Evolutionary conservation across 371 early-diverging fungal genomes (phyloP), one percentile per base, ranked within the genome.

Genomic region (Scutellospora calospora): DNA sequence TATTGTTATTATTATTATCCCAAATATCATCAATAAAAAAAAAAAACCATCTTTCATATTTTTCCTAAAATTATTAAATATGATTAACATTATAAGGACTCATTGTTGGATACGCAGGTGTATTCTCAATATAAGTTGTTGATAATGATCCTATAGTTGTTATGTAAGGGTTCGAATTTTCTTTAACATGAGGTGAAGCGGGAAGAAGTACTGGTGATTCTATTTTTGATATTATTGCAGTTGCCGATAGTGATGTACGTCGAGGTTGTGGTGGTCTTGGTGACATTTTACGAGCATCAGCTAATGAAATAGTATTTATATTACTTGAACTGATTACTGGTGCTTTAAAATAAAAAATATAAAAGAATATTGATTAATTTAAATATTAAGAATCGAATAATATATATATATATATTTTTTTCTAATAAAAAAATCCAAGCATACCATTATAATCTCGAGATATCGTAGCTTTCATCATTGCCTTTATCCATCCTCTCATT

Each of bases 311-410:
- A 0, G 93, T 92, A 3, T 90, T 88, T 38, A 93, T 87, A 68
- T 88, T 88, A 69, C 89, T 90, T 4, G 92, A 92, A 2, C 91
- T 90, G 63, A 93, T 85, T 27, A 93, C 93, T 49, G 93, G 93
- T 1, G 91, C 90, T 83, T 22, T 59, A 59, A 22, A 22, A 22
- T 59, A 59, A 22, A 22, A 22, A 22, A 3, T 59, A 25, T 16
- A 59, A 59, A 69, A 14, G 12, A 68, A 68, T 6, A 65, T n/a
- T 12, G 11, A 69, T 38, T n/a, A 41, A 68, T 22, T 1, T 38
- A n/a, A 68, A 3, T 2, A 11, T 68, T 66, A 33, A 35, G 20
- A 5, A n/a, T 1, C 4, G 0, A 1, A 0, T 1, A 35, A 33
- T 38, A 4, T 45, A 18, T 35, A 11, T 25, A 25, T 22, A 66